Evolutionary conservation across 306 rosid genomes (phyloP).

Genomic region (Astragalus glycyphyllos): DNA sequence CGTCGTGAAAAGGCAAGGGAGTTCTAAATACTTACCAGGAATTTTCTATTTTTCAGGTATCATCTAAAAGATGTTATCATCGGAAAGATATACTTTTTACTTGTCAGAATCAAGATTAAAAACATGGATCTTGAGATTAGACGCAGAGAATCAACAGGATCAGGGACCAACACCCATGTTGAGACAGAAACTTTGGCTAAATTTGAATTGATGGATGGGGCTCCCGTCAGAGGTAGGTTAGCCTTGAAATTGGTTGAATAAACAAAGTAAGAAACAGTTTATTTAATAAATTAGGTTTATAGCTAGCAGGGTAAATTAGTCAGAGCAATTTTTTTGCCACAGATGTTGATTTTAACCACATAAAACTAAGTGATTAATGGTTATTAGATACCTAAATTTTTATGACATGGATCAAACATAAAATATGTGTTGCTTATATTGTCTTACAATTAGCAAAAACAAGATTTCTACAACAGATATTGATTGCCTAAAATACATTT

Average conservation of each 20-base stretch:
- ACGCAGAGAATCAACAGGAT: conserved; percentile 96
- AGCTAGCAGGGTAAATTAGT: neutral
- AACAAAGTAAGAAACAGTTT: neutral
- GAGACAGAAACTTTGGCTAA: conserved; percentile 99
- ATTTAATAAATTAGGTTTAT: neutral
- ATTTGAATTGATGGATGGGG: conserved; percentile 99
- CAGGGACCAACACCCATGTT: conserved; percentile 97
- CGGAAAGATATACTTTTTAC: conserved; percentile 96
- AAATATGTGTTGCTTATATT: neutral
- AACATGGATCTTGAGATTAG: conserved; percentile 99
- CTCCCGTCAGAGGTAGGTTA: conserved; percentile 94
- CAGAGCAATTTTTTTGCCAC: neutral
- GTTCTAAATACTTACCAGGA: conserved; percentile 26
- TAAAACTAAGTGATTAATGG: neutral
- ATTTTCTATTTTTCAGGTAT: conserved; percentile 67
- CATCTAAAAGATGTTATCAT: conserved; percentile 94
- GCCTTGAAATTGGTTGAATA: conserved; percentile 7
- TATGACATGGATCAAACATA: neutral
- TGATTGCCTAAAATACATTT: conserved; percentile 2
- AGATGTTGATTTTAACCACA: neutral
- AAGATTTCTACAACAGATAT: conserved; percentile 6
- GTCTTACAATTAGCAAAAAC: conserved; percentile 7
- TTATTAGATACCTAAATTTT: neutral
- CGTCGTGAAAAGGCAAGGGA: neutral
- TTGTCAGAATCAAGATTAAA: conserved; percentile 97